These are phyloP conservation scores for Chondrus crispus DNA, from an alignment of 23 red algal species.

Conservation along the genomic window DNA sequence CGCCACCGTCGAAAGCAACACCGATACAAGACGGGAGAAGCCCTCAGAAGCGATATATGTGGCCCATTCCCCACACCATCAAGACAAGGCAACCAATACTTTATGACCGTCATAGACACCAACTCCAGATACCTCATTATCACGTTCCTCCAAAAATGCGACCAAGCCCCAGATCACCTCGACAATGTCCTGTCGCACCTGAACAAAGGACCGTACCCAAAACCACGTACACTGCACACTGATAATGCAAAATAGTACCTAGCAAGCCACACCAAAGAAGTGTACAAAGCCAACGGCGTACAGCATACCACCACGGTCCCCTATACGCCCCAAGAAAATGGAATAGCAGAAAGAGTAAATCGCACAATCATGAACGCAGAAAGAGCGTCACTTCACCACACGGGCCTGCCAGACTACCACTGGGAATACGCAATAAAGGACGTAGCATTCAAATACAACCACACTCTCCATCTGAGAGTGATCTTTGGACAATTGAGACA, in stretches of 20 bases:
- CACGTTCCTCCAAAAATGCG: neutral
- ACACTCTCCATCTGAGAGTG: neutral
- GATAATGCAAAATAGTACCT: constrained; percentile 22
- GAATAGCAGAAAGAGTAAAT: neutral
- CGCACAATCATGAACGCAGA: neutral
- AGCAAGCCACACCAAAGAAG: neutral
- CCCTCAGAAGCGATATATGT: neutral
- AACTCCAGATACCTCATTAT: neutral
- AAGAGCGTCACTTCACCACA: neutral
- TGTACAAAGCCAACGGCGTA: neutral
- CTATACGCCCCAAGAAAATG: constrained; percentile 16
- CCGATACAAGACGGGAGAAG: neutral
- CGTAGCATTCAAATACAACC: neutral
- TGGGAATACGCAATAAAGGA: neutral
- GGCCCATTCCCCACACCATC: neutral
- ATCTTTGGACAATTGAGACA: neutral
- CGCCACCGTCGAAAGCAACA: neutral
- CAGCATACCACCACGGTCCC: neutral
- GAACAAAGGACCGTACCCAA: neutral
- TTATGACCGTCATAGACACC: neutral
- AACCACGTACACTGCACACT: neutral
- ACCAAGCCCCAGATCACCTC: neutral
- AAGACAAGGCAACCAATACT: neutral
- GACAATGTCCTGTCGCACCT: neutral
- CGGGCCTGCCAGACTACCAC: neutral